Base-by-base conservation (phyloP, 495 filamentous ascomycete genomes). In the Tetracladium setigerum region DNA sequence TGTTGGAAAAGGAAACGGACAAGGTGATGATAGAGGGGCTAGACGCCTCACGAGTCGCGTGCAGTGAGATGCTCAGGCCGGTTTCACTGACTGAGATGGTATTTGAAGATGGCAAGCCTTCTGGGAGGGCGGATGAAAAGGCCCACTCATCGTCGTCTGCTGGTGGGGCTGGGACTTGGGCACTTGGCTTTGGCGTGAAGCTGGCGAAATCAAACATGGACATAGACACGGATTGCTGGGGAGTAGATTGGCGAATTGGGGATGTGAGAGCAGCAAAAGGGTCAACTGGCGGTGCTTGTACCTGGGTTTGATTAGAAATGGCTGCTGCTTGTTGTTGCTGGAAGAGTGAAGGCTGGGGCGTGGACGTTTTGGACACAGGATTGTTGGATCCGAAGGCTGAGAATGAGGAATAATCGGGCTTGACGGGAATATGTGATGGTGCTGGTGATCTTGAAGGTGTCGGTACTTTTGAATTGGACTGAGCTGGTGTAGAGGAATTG, bases 91-190 rank as follows among this genome's bases (percentile, higher is more conserved):
- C 66, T 5, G 61, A 41, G 24, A 67, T 63, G 18, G 67, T 66
- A 49, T 78, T 67, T 0, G 77, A 69, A 19, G 56, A 50, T 9
- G 64, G 59, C 10, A 65, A 58, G 1, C 62, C 49, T 41, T 79
- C 76, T 22, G 83, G 78, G 2, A 97, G 68, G 0, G 92, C 86
- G 4, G 92, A 96, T 7, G 86, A 74, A 58, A 97, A 98, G 31
- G 81, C 80, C 92, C 92, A 98, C 56, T 98, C 92, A 52, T 98
- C 92, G 16, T 87, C 84, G 24, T 82, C 78, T 43, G 82, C 71
- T 54, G 43, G 47, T 19, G 54, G 38, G 10, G 64, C 53, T 14
- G 56, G 51, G 7, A 27, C 22, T 3, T 3, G 22, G 7, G 22
- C 7, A 7, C 22, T 27, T 41, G 65, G 56, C 44, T 59, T 46